Percentiles rank a stretch among this genome's conserved stretches.
Conservation (phyloP, 2,329 filamentous ascomycete genomes). For the Juglanconis sp. region DNA sequence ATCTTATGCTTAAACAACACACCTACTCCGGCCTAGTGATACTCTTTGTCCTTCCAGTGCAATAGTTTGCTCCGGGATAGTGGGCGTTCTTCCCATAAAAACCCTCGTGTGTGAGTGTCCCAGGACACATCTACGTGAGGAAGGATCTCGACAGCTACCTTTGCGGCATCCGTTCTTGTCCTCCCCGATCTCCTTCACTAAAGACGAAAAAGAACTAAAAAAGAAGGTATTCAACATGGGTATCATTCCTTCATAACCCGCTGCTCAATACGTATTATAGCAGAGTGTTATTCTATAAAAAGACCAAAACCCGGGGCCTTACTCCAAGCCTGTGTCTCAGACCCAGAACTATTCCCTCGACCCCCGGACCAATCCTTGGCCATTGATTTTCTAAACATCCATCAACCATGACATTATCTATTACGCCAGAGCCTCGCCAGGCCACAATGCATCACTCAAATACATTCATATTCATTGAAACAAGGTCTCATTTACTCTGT, state of each 20-base stretch:
- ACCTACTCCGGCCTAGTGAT: too few relatives aligned
- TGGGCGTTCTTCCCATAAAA: too few relatives aligned
- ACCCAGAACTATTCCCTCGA: neutral
- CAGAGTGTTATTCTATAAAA: neutral
- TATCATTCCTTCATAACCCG: neutral
- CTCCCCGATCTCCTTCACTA: too few relatives aligned
- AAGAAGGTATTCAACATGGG: neutral
- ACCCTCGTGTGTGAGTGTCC: too few relatives aligned
- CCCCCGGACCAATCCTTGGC: neutral
- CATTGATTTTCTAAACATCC: neutral
- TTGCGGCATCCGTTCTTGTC: too few relatives aligned
- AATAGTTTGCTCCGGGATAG: too few relatives aligned
- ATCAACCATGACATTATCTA: neutral
- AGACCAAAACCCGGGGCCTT: neutral
- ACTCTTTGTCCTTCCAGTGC: too few relatives aligned
- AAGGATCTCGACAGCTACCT: too few relatives aligned
- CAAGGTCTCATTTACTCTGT: neutral
- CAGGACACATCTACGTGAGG: too few relatives aligned
- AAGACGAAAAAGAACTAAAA: too few relatives aligned
- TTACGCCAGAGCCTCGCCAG: conserved; percentile 10
- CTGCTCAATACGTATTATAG: neutral
- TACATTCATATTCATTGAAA: neutral
- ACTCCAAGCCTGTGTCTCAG: neutral
- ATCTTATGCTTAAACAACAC: too few relatives aligned
- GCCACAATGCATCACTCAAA: neutral